Evolutionary conservation across 2,329 filamentous ascomycete species (phyloP).

Genomic region (Onygenales sp.): DNA sequence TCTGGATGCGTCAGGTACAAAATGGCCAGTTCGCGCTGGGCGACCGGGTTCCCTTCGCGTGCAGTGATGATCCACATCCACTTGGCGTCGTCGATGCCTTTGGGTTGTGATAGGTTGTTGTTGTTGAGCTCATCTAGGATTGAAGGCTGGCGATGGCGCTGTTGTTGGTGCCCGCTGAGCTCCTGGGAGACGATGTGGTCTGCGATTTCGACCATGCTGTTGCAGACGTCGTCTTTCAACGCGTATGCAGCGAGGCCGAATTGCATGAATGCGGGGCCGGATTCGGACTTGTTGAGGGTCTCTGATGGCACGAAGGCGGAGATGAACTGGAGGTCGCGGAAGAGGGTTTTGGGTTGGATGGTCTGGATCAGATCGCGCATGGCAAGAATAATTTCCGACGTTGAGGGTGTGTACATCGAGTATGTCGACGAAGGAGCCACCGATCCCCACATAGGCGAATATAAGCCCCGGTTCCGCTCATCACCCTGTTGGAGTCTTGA

Average conservation of each 20-base stretch:
- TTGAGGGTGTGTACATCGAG: constrained; percentile 39
- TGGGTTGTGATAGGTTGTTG: constrained; percentile 4
- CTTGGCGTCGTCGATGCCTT: constrained; percentile 60
- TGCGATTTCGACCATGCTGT: constrained; percentile 69
- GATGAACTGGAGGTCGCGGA: constrained; percentile 68
- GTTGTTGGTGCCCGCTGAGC: constrained; percentile 24
- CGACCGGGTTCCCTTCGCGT: constrained; percentile 79
- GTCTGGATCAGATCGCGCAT: constrained; percentile 58
- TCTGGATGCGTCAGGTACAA: constrained; percentile 91
- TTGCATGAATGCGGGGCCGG: constrained; percentile 78
- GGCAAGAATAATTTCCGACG: constrained; percentile 56
- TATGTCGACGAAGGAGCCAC: constrained; percentile 21
- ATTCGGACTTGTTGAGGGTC: constrained; percentile 48
- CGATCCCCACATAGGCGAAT: constrained; percentile 19
- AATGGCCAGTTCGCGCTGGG: constrained; percentile 85
- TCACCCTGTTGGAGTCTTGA: constrained; percentile 4
- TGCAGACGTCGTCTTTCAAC: constrained; percentile 78
- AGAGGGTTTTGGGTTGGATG: constrained; percentile 68
- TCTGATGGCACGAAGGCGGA: constrained; percentile 51
- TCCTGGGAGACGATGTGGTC: constrained; percentile 57
- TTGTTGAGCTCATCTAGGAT: constrained; percentile 20
- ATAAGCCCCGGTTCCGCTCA: constrained; percentile 8
- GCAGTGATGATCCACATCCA: constrained; percentile 89
- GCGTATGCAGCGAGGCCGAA: constrained; percentile 79
- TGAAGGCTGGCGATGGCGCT: constrained; percentile 18